A percentile compares a stretch with the other conserved stretches of the same genome.
phyloP scores from a whole-genome alignment of 805 yeast genomes.

The Barnettozyma sucrosica region DNA sequence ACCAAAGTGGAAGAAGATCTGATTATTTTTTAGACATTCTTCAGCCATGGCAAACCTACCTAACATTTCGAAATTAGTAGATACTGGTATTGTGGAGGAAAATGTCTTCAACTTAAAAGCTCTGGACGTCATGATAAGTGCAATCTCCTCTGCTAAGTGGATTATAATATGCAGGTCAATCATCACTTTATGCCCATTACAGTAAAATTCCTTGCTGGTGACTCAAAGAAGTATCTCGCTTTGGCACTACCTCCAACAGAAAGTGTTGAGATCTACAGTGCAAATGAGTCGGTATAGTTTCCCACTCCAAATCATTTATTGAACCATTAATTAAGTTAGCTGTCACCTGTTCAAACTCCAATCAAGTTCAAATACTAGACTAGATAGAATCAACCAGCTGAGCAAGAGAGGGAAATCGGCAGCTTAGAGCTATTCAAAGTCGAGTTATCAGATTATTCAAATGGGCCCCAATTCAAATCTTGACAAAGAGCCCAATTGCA shows the following conservation, averaged over 20 bases:
- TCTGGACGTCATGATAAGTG: slow-evolving; percentile 17
- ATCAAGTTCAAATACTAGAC: background rate
- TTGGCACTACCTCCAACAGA: background rate
- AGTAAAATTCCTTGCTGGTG: background rate
- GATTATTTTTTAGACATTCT: slow-evolving; percentile 24
- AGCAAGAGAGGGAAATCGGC: slow-evolving; percentile 5
- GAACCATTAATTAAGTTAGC: background rate
- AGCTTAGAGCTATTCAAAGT: slow-evolving; percentile 11
- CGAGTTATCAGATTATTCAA: background rate
- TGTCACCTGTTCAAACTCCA: background rate
- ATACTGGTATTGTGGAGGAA: slow-evolving; percentile 25
- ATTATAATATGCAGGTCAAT: background rate
- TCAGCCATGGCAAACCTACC: slow-evolving; percentile 23
- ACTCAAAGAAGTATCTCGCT: background rate
- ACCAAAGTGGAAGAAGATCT: slow-evolving; percentile 20
- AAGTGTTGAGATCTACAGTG: background rate
- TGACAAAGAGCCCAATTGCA: slow-evolving; percentile 13
- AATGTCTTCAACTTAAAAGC: slow-evolving; percentile 22
- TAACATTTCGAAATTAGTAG: slow-evolving; percentile 23
- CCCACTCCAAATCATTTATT: background rate
- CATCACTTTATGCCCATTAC: background rate
- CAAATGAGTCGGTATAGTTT: background rate
- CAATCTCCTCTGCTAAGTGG: background rate
- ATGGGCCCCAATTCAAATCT: slow-evolving; percentile 1
- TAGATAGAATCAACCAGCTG: background rate